Percentiles rank a stretch among this genome's conserved stretches.
Conservation (phyloP, 1,139 yeast genomes). For the Candida sp. region DNA sequence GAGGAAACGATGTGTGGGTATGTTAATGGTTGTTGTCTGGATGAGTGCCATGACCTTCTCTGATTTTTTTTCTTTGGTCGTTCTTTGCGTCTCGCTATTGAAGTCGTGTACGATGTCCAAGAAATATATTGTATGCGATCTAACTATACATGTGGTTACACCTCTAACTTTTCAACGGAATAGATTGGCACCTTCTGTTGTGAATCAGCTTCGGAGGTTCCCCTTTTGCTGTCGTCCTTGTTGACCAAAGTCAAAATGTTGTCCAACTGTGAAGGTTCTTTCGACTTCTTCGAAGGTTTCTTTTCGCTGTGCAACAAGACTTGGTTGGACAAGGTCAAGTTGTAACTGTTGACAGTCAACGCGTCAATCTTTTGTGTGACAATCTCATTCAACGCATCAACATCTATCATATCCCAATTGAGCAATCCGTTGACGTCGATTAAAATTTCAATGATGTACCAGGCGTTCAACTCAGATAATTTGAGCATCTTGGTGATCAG, state of each 20-base stretch:
- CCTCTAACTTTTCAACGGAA: constrained; percentile 53
- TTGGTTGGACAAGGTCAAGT: constrained; percentile 60
- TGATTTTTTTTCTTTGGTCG: background rate
- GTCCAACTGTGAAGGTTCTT: constrained; percentile 31
- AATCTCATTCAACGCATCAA: constrained; percentile 45
- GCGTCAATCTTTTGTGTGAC: constrained; percentile 55
- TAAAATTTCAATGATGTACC: constrained; percentile 62
- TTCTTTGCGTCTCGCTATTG: background rate
- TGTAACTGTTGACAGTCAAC: constrained; percentile 53
- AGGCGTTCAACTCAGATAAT: constrained; percentile 43
- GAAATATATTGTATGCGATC: no score
- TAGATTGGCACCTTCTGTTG: constrained; percentile 51
- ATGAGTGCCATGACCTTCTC: background rate
- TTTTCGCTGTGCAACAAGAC: constrained; percentile 32
- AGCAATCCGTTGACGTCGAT: constrained; percentile 78
- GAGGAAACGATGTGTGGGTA: background rate
- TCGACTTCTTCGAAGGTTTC: constrained; percentile 21
- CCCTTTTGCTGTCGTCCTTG: constrained; percentile 24
- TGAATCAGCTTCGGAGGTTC: constrained; percentile 31
- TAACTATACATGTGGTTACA: constrained; percentile 23
- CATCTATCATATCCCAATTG: constrained; percentile 57
- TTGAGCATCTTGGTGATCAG: constrained; percentile 37
- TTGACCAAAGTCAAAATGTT: constrained; percentile 42
- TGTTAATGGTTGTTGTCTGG: background rate
- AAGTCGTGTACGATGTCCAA: no score